Evolutionary conservation across 305 asterid species (phyloP).

Genomic region (Nicotiana rustica): DNA sequence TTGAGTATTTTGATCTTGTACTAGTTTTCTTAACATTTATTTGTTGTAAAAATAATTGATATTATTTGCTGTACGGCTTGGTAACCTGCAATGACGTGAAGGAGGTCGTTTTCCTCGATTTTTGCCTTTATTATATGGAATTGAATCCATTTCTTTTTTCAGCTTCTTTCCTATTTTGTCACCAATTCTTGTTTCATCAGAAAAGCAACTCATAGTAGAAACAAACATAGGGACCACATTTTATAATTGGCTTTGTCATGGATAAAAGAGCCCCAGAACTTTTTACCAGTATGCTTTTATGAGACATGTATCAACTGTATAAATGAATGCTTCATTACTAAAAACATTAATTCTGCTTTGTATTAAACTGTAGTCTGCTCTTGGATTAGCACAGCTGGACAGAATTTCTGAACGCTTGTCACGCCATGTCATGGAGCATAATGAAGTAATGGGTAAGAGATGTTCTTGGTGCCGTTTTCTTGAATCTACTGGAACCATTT

Average conservation of each 20-base stretch:
- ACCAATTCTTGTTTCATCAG: conserved; percentile 5
- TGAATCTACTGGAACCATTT: conserved; percentile 27
- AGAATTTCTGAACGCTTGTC: conserved; percentile 88
- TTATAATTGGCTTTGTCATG: conserved; percentile 19
- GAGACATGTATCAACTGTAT: conserved; percentile 19
- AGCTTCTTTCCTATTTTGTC: conserved; percentile 23
- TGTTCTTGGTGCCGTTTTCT: conserved; percentile 32
- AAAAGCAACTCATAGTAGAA: background rate
- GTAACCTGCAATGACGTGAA: conserved; percentile 12
- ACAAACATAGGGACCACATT: background rate
- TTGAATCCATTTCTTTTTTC: background rate
- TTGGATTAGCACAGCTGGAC: conserved; percentile 89
- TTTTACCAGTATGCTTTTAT: background rate
- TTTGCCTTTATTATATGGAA: conserved; percentile 23
- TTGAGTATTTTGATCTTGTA: too few relatives aligned
- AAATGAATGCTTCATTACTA: conserved; percentile 7
- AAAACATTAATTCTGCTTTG: conserved; percentile 46
- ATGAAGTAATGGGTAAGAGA: conserved; percentile 97
- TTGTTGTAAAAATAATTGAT: conserved; percentile 12
- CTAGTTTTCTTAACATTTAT: background rate
- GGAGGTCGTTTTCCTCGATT: conserved; percentile 21
- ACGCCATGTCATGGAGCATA: conserved; percentile 96
- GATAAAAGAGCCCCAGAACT: conserved; percentile 9
- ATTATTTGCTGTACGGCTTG: conserved; percentile 6
- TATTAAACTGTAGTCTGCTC: conserved; percentile 79